phyloP scores from a whole-genome alignment of 2,329 filamentous ascomycete species.

The Macroventuria anomochaeta region DNA sequence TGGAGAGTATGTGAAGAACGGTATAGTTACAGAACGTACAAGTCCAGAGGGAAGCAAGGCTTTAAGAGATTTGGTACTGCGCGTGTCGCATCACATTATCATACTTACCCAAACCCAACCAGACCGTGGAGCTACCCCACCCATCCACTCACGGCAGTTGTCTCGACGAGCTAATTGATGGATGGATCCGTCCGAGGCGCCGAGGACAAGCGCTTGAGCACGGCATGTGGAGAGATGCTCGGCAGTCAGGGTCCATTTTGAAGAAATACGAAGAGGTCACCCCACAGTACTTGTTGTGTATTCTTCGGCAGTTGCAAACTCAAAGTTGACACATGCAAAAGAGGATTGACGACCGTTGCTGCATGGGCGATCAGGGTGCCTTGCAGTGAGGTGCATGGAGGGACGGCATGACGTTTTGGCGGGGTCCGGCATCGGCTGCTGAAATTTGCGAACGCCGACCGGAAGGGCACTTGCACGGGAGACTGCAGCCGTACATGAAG shows the following conservation, averaged over 20 bases:
- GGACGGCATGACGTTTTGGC: slow-evolving; percentile 28
- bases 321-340: background rate
- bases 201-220: slow-evolving; percentile 1
- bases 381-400: slow-evolving; percentile 10
- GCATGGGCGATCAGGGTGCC: slow-evolving; percentile 9
- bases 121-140: slow-evolving; percentile 39
- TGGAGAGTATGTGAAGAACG: background rate
- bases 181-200: slow-evolving; percentile 4
- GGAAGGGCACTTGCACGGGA: background rate
- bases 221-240: slow-evolving; percentile 7
- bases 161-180: slow-evolving; percentile 12
- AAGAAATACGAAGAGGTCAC: background rate
- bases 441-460: background rate
- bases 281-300: background rate
- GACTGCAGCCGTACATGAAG: background rate
- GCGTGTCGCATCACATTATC: slow-evolving; percentile 6
- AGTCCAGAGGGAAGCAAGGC: background rate
- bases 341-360: background rate
- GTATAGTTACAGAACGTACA: background rate
- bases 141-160: slow-evolving; percentile 43
- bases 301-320: slow-evolving; percentile 9
- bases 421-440: slow-evolving; percentile 19
- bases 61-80: slow-evolving; percentile 5
- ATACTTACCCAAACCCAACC: slow-evolving; percentile 11
- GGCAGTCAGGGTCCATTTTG: background rate